phyloP scores from a whole-genome alignment of 208 protist species.

The Angomonas desouzai region DNA sequence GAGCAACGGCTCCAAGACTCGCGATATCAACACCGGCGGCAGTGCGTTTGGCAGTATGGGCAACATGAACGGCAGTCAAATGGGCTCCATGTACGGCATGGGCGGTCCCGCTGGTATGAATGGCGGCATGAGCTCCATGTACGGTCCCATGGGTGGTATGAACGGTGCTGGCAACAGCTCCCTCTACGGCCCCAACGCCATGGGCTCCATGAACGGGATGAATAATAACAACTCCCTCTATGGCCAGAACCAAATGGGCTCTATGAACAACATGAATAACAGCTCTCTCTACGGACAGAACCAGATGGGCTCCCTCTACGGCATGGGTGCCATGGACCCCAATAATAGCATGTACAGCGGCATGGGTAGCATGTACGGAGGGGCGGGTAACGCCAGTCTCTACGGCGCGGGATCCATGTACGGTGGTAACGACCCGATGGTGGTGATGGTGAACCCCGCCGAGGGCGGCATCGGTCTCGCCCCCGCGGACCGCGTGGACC shows the following conservation, averaged over 20 bases:
- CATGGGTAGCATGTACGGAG: slow-evolving; percentile 2
- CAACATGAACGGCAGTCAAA: not conserved
- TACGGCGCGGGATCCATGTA: not conserved
- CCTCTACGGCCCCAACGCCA: too few species aligned
- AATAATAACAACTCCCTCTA: not conserved
- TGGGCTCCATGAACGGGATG: not conserved
- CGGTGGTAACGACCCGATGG: not conserved
- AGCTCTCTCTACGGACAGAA: not conserved
- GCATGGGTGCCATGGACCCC: slow-evolving; percentile 2
- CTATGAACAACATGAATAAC: not conserved
- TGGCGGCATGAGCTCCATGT: not conserved
- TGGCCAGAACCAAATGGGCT: not conserved
- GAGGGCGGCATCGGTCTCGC: not conserved
- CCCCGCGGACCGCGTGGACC: not conserved
- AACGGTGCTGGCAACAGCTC: too few species aligned
- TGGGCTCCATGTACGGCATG: not conserved
- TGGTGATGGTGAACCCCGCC: not conserved
- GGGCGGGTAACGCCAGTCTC: not conserved
- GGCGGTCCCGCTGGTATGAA: slow-evolving; percentile 6
- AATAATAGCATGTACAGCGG: slow-evolving; percentile 1
- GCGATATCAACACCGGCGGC: not conserved
- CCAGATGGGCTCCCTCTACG: not conserved
- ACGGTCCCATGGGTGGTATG: not conserved
- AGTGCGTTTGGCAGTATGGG: not conserved
- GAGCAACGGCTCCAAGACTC: not conserved